phyloP scores from a whole-genome alignment of 805 yeast species.

The Kuraishia floccosa region DNA sequence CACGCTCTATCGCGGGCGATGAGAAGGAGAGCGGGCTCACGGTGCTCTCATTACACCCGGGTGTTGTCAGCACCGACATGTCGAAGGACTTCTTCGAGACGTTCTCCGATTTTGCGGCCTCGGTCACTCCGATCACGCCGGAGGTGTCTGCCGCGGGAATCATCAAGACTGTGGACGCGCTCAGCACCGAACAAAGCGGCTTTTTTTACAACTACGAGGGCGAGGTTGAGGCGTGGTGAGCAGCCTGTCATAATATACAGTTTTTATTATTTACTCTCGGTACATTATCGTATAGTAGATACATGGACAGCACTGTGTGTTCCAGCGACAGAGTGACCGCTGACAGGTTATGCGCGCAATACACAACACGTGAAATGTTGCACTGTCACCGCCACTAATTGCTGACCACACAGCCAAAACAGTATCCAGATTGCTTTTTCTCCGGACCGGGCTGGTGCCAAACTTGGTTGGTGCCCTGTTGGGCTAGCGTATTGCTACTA shows the following conservation, averaged over 20 bases:
- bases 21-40: slow-evolving; percentile 11
- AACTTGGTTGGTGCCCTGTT: no score
- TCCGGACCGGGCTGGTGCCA: no score
- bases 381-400: no score
- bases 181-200: not conserved
- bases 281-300: no score
- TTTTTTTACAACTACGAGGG: not conserved
- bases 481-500: no score
- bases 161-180: not conserved
- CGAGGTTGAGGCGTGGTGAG: not conserved
- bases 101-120: not conserved
- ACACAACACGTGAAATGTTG: no score
- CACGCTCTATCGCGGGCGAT: slow-evolving; percentile 15
- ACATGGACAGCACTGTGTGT: no score
- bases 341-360: no score
- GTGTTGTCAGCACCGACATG: slow-evolving; percentile 25
- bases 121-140: slow-evolving; percentile 14
- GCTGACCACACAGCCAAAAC: no score
- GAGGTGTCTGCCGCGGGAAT: slow-evolving; percentile 10
- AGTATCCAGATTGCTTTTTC: no score
- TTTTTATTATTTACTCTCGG: no score
- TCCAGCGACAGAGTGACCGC: no score
- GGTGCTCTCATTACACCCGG: slow-evolving; percentile 24
- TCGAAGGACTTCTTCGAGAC: slow-evolving; percentile 1
- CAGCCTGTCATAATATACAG: not conserved